Evolutionary conservation across 169 alveolate species (phyloP), one percentile per base, ranked within the genome.

Genomic region (Cryptosporidium bovis): DNA sequence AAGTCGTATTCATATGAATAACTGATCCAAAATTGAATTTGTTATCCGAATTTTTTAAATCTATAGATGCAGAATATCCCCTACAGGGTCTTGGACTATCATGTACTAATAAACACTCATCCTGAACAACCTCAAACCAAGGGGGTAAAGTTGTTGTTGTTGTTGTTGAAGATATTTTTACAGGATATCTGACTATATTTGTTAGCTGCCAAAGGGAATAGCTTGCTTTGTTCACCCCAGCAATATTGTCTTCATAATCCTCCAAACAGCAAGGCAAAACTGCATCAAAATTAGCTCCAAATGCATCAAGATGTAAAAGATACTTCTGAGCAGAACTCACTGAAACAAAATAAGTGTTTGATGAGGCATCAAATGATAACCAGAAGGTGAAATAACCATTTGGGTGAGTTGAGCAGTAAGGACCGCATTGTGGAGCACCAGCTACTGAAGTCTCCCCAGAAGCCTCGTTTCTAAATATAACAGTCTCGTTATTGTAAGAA

Each of bases 391-490:
- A 77, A 33, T 56, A 77, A 3, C 87, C 87, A 20, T 50, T 62
- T 24, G 87, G 87, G 40, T 77, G 48, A 5, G 87, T 77, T 8
- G 87, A 77, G 31, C 87, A 77, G 24, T 60, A 77, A 3, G 87
- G 87, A 13, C 87, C 87, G 40, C 87, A 77, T 29, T 77, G 87
- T 10, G 87, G 87, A 6, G 87, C 58, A 15, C 87, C 87, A 12
- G 87, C 87, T 13, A 77, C 53, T 10, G 69, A 13, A 62, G 34
- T 58, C 40, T 77, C 77, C 7, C 87, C 87, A 27, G 69, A 60
- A 24, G 64, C 71, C 36, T 60, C 69, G 40, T 77, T 77, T 36
- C 64, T 60, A 16, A 77, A 77, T 10, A 62, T 40, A 12, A 77
- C 77, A 10, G 69, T 62, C 10, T 77, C 87, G 51, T 77, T 62